A percentile compares a stretch with the other conserved stretches of the same genome.
Conservation (phyloP, 1,284 basidiomycete genomes). For the Leccinum variabile region DNA sequence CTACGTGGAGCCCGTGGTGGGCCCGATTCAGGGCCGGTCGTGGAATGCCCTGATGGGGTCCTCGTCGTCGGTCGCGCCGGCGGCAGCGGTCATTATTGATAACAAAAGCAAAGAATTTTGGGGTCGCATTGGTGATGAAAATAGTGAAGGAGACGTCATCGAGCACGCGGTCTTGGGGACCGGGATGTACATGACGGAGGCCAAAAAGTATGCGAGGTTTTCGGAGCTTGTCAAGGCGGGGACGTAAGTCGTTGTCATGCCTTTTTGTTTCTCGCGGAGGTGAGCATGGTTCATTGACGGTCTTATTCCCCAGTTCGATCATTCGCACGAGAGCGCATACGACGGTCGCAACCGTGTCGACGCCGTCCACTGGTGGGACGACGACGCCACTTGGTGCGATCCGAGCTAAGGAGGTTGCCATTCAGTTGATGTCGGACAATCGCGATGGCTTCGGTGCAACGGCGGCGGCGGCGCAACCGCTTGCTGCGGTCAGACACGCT, state of each 20-base stretch:
- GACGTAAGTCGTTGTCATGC: constrained; percentile 37
- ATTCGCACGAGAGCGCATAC: constrained; percentile 36
- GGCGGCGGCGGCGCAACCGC: not conserved
- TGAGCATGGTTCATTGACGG: constrained; percentile 7
- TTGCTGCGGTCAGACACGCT: not conserved
- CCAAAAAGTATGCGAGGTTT: constrained; percentile 42
- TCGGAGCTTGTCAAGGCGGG: constrained; percentile 46
- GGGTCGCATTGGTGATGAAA: constrained; percentile 16
- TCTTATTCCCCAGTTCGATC: constrained; percentile 18
- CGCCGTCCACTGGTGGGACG: constrained; percentile 19
- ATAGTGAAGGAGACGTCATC: constrained; percentile 17
- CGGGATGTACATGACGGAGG: constrained; percentile 48
- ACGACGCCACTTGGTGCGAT: constrained; percentile 21
- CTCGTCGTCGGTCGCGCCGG: not conserved
- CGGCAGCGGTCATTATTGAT: not conserved
- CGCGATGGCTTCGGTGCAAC: constrained; percentile 2
- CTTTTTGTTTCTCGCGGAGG: constrained; percentile 8
- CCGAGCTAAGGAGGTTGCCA: constrained; percentile 30
- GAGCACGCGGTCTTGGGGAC: constrained; percentile 38
- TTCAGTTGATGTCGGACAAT: constrained; percentile 17
- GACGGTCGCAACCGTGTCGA: constrained; percentile 25
- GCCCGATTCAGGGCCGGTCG: constrained; percentile 5
- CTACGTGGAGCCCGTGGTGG: constrained; percentile 27
- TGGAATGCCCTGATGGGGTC: not conserved
- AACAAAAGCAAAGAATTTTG: not conserved